phyloP scores from a whole-genome alignment of 148 eudicot genomes.

The Vaccinium vitisidaea region DNA sequence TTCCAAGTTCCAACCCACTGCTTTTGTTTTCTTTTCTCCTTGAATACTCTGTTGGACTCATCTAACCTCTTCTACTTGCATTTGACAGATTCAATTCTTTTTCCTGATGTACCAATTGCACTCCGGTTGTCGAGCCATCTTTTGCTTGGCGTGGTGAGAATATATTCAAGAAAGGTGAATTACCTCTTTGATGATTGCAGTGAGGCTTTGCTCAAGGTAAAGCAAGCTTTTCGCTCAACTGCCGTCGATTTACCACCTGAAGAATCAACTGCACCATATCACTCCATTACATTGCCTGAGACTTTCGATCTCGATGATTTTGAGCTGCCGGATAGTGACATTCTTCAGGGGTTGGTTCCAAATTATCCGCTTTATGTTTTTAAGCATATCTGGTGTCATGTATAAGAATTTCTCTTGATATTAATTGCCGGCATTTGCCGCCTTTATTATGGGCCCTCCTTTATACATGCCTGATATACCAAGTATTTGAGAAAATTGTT shows the following conservation, averaged over 20 bases:
- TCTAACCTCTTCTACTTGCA: constrained; percentile 3
- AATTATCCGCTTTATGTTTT: neutral
- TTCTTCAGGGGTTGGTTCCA: constrained; percentile 72
- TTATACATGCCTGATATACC: constrained; percentile 1
- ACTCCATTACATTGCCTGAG: constrained; percentile 95
- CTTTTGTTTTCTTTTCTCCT: neutral
- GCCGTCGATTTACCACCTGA: constrained; percentile 98
- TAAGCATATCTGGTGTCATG: neutral
- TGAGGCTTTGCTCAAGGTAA: constrained; percentile 87
- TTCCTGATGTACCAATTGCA: constrained; percentile 93
- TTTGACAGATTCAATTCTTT: constrained; percentile 79
- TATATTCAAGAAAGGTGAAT: constrained; percentile 85
- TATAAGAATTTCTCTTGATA: neutral
- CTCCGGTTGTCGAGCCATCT: constrained; percentile 97
- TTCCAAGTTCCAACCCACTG: neutral
- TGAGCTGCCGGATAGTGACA: constrained; percentile 88
- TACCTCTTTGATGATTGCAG: constrained; percentile 98
- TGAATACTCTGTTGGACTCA: neutral
- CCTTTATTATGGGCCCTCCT: neutral
- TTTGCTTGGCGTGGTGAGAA: constrained; percentile 97
- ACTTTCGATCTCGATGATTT: constrained; percentile 98
- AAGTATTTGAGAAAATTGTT: neutral
- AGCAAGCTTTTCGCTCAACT: constrained; percentile 92
- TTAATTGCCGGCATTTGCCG: neutral
- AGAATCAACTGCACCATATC: constrained; percentile 96